These are phyloP conservation scores for Coccomyxa sp. DNA, from an alignment of 139 green algal species.

Conservation along the genomic window DNA sequence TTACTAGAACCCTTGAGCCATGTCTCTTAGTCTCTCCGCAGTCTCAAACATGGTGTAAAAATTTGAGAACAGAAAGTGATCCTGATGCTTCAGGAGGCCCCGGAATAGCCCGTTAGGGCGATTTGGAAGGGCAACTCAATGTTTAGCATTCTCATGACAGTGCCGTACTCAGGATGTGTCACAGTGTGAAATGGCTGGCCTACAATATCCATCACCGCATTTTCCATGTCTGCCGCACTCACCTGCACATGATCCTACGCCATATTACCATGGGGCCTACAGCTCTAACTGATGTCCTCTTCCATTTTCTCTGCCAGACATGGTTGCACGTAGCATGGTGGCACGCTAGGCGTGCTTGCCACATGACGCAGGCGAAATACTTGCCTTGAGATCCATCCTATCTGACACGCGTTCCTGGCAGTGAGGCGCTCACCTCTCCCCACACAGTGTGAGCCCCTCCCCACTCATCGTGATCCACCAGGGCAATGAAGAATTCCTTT, in stretches of 20 bases:
- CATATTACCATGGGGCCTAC: background rate
- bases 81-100: too few relatives aligned
- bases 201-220: slow-evolving; percentile 7
- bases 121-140: slow-evolving; percentile 12
- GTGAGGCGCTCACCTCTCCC: slow-evolving; percentile 4
- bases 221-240: slow-evolving; percentile 20
- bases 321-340: background rate
- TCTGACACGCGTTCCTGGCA: background rate
- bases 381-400: background rate
- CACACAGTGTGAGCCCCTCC: slow-evolving; percentile 34
- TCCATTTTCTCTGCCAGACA: background rate
- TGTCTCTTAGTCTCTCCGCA: too few relatives aligned
- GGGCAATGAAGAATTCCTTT: slow-evolving; percentile 51
- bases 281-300: background rate
- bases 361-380: background rate
- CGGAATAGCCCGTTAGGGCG: too few relatives aligned
- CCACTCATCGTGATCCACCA: slow-evolving; percentile 44
- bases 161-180: slow-evolving; percentile 30
- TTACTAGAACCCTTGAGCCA: too few relatives aligned
- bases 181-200: slow-evolving; percentile 2
- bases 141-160: slow-evolving; percentile 36
- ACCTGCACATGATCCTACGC: background rate
- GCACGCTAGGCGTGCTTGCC: background rate
- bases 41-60: too few relatives aligned
- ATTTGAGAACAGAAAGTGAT: too few relatives aligned